phyloP scores from a whole-genome alignment of 2,329 filamentous ascomycete species.

The Exophiala sideris region DNA sequence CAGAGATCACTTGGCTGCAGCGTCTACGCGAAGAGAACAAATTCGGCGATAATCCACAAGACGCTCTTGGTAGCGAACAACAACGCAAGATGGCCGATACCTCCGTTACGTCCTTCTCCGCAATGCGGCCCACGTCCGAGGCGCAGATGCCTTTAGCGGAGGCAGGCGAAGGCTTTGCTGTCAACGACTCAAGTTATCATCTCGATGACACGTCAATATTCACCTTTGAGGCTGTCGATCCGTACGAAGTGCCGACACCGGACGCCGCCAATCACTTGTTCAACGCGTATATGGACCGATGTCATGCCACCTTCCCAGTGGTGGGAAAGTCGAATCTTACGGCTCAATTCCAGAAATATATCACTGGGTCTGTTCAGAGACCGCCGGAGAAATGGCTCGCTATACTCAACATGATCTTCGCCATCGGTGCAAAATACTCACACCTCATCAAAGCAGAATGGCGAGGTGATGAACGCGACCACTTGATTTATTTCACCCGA shows the following conservation, averaged over 20 bases:
- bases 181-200: conserved; percentile 37
- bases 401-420: conserved; percentile 47
- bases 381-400: conserved; percentile 44
- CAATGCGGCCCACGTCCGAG: conserved; percentile 27
- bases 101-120: conserved; percentile 19
- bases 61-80: conserved; percentile 9
- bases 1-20: conserved; percentile 46
- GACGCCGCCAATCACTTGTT: conserved; percentile 41
- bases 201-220: conserved; percentile 44
- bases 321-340: conserved; percentile 41
- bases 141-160: conserved; percentile 31
- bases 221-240: conserved; percentile 39
- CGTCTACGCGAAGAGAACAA: conserved; percentile 39
- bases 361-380: conserved; percentile 25
- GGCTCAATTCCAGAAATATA: conserved; percentile 40
- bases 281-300: conserved; percentile 40
- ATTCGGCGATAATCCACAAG: conserved; percentile 29
- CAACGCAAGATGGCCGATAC: conserved; percentile 6
- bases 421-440: conserved; percentile 43
- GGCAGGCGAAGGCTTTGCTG: conserved; percentile 28
- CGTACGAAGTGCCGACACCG: conserved; percentile 42
- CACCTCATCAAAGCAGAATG: conserved; percentile 42
- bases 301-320: conserved; percentile 46
- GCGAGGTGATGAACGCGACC: conserved; percentile 41
- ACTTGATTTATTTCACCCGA: conserved; percentile 43